Conservation (phyloP, 306 rosid species). For the Cicer yamashitae region DNA sequence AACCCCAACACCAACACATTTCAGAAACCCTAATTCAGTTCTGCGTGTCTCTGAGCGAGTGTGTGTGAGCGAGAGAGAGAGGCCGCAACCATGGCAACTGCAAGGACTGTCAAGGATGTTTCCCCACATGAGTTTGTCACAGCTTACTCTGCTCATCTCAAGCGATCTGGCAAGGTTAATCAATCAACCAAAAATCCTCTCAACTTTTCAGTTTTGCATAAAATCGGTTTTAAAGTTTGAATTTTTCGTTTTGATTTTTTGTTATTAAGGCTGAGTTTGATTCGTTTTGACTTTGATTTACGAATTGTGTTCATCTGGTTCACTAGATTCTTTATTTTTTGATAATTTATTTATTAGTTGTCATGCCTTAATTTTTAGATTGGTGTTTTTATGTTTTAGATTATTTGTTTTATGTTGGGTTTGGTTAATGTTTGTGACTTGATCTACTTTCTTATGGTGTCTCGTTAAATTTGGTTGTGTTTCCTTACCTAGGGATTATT, state of each 20-base stretch:
- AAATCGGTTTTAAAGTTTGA: too few relatives aligned
- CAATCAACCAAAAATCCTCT: not conserved
- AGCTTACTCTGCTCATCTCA: constrained; percentile 53
- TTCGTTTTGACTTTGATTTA: not conserved
- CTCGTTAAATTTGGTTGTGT: not conserved
- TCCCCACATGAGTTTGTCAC: constrained; percentile 55
- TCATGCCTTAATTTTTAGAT: not conserved
- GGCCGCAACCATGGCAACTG: constrained; percentile 47
- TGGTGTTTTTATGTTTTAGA: not conserved
- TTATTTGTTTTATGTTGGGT: not conserved
- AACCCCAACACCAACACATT: not conserved
- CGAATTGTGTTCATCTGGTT: not conserved
- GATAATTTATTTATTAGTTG: not conserved
- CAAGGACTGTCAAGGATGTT: constrained; percentile 52
- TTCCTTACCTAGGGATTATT: not conserved
- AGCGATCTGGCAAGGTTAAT: constrained; percentile 52
- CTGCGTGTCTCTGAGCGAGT: not conserved
- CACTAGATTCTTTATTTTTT: too few relatives aligned
- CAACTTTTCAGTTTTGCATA: not conserved
- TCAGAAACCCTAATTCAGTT: constrained; percentile 28
- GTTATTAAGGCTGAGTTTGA: not conserved
- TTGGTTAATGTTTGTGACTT: not conserved
- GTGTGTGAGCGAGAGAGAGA: not conserved
- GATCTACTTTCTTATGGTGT: not conserved
- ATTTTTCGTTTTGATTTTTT: not conserved